Percentiles rank a stretch among this genome's conserved stretches.
Evolutionary conservation across 352 stramenopile species (phyloP).

Genomic region (Phytophthora idaei): DNA sequence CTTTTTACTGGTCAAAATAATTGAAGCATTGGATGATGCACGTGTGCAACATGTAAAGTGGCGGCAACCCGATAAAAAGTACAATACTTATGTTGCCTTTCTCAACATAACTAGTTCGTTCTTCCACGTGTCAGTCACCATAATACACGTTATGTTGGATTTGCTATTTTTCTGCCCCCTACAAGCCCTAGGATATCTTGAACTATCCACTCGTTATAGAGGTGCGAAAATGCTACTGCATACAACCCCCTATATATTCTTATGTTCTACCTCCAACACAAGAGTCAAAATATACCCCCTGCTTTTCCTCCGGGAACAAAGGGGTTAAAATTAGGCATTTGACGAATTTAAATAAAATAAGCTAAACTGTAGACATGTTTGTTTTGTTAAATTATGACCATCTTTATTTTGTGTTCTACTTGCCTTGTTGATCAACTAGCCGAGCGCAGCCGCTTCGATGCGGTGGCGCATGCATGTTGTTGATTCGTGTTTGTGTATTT

Average conservation of each 20-base stretch:
- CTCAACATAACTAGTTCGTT: not conserved
- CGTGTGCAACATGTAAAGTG: conserved; percentile 14
- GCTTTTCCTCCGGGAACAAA: conserved; percentile 11
- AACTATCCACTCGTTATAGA: no score
- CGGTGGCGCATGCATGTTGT: no score
- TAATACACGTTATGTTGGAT: conserved; percentile 8
- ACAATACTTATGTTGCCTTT: conserved; percentile 1
- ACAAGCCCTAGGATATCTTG: not conserved
- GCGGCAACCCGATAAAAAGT: conserved; percentile 1
- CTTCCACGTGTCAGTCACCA: not conserved
- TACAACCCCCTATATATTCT: conserved; percentile 22
- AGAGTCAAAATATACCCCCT: conserved; percentile 17
- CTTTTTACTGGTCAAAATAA: conserved; percentile 1
- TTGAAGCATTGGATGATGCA: not conserved
- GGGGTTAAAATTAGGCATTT: conserved; percentile 3
- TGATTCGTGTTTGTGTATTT: no score
- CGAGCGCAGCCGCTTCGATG: no score
- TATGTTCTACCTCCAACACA: conserved; percentile 24
- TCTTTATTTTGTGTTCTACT: no score
- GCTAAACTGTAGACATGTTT: no score
- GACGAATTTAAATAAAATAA: no score
- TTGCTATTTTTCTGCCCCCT: conserved; percentile 3
- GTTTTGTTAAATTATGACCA: no score
- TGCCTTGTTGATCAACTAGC: no score
- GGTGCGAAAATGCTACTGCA: not conserved